Evolutionary conservation across 1,139 yeast genomes (phyloP).

Genomic region (Geotrichum candidum): DNA sequence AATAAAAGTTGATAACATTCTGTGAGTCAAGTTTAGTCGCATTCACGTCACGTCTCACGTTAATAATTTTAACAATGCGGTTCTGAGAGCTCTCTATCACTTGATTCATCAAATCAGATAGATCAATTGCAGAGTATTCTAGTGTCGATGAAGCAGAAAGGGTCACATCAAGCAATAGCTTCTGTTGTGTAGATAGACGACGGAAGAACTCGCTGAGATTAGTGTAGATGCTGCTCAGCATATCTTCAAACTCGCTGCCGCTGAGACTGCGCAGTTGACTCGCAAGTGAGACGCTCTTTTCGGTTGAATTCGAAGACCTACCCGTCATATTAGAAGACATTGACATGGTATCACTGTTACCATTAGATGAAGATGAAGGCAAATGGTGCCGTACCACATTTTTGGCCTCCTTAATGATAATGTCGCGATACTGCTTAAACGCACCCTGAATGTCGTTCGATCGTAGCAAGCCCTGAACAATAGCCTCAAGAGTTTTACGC

Average conservation of each 20-base stretch:
- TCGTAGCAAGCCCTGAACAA: conserved; percentile 51
- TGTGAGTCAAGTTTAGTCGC: conserved; percentile 45
- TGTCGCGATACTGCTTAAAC: conserved; percentile 60
- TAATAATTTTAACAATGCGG: conserved; percentile 70
- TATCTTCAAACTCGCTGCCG: conserved; percentile 64
- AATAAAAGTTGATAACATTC: conserved; percentile 60
- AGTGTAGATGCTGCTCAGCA: conserved; percentile 59
- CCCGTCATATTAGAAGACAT: conserved; percentile 26
- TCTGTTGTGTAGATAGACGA: conserved; percentile 72
- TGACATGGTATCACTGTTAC: conserved; percentile 30
- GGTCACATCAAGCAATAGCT: conserved; percentile 66
- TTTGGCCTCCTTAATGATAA: conserved; percentile 63
- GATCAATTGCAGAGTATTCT: conserved; percentile 23
- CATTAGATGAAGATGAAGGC: conserved; percentile 40
- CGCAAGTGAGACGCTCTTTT: conserved; percentile 41
- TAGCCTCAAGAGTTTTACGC: conserved; percentile 41
- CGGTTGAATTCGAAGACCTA: conserved; percentile 24
- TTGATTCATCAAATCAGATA: conserved; percentile 46
- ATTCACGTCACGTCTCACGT: conserved; percentile 70
- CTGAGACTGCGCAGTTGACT: conserved; percentile 56
- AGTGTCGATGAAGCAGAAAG: conserved; percentile 38
- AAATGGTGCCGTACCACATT: conserved; percentile 59
- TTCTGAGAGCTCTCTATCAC: conserved; percentile 70
- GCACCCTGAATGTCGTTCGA: conserved; percentile 63
- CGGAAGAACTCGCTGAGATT: conserved; percentile 67